A percentile compares a stretch with the other conserved stretches of the same genome.
These are phyloP conservation scores for Phytophthora idaei DNA, from an alignment of 352 stramenopile genomes.

Conservation along the genomic window DNA sequence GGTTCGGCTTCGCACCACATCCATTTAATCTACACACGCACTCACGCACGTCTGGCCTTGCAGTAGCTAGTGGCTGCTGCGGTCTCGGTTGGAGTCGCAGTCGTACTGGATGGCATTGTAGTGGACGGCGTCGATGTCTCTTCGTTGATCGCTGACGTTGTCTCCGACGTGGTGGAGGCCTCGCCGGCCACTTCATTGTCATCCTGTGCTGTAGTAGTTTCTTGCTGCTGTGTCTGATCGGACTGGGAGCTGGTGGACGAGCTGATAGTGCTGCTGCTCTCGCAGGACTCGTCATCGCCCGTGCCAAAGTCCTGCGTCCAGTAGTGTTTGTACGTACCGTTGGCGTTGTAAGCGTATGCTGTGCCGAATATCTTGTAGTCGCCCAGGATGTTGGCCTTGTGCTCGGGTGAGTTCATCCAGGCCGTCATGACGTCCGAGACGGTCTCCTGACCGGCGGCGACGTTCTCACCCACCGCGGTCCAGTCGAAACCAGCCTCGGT, in stretches of 20 bases:
- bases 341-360: conserved; percentile 27
- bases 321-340: conserved; percentile 40
- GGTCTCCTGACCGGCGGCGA: conserved; percentile 33
- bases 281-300: conserved; percentile 15
- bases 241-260: conserved; percentile 23
- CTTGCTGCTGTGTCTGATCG: conserved; percentile 16
- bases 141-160: conserved; percentile 6
- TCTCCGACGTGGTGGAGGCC: conserved; percentile 7
- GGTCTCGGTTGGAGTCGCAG: conserved; percentile 7
- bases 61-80: conserved; percentile 25
- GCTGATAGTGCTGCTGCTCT: conserved; percentile 26
- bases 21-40: not conserved
- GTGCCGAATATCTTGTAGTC: conserved; percentile 42
- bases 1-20: conserved; percentile 1
- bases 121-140: too few relatives aligned
- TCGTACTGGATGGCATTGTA: not conserved
- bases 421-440: conserved; percentile 34
- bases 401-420: conserved; percentile 32
- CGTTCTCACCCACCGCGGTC: conserved; percentile 41
- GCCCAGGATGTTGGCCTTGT: conserved; percentile 34
- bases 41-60: conserved; percentile 27
- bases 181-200: not conserved
- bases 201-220: conserved; percentile 7
- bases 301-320: conserved; percentile 58
- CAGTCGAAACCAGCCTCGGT: conserved; percentile 39